Evolutionary conservation across 345 rosid species (phyloP).

Genomic region (Rhodomyrtus tomentosa): DNA sequence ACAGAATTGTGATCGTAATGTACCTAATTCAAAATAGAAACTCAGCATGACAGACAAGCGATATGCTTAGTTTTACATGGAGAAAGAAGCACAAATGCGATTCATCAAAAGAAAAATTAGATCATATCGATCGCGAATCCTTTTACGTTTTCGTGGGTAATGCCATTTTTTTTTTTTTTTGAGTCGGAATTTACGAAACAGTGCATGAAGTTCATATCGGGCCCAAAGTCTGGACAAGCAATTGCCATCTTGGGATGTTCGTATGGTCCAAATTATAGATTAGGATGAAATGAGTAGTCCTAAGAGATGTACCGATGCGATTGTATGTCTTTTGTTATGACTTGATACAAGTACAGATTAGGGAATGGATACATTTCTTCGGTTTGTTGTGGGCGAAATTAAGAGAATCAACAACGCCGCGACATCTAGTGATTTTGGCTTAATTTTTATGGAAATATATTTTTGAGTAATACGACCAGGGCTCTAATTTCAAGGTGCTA

Average conservation of each 20-base stretch:
- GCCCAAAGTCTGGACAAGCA: not conserved
- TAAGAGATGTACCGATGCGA: no score
- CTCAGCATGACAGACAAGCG: not conserved
- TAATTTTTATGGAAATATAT: not conserved
- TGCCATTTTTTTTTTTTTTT: not conserved
- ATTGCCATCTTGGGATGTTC: not conserved
- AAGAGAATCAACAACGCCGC: accelerated
- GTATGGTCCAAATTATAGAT: not conserved
- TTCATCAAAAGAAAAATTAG: not conserved
- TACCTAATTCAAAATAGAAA: not conserved
- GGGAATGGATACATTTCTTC: not conserved
- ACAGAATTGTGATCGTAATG: no score
- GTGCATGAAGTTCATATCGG: not conserved
- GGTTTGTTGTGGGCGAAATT: not conserved
- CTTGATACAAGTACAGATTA: not conserved
- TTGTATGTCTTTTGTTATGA: not conserved
- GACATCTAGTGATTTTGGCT: not conserved
- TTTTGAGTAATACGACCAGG: not conserved
- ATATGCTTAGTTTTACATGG: not conserved
- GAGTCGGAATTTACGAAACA: not conserved
- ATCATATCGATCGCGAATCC: not conserved
- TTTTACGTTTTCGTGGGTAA: not conserved
- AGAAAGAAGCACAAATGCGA: not conserved
- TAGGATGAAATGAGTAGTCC: no score
- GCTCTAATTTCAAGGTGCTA: not conserved